A percentile compares a stretch with the other conserved stretches of the same genome.
These are phyloP conservation scores for Pseudotsuga menziesii DNA, from an alignment of 75 land plant genomes.

Conservation along the genomic window DNA sequence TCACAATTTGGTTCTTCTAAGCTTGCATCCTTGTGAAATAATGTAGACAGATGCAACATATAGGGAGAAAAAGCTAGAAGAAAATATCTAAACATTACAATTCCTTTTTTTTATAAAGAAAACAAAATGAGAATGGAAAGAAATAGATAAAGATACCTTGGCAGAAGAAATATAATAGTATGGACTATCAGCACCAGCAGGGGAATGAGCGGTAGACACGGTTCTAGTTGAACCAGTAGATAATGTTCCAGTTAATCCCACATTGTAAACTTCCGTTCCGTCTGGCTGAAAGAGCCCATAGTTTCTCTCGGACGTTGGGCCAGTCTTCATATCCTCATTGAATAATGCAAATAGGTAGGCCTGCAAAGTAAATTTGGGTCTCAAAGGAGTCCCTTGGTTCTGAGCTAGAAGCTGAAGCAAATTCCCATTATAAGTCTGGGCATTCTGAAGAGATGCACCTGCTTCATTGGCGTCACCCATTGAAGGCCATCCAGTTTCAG, in stretches of 20 bases:
- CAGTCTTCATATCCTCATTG: slow-evolving; percentile 70
- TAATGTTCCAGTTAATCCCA: slow-evolving; percentile 1
- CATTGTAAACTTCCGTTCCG: slow-evolving; percentile 26
- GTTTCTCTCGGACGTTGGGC: slow-evolving; percentile 55
- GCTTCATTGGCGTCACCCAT: slow-evolving; percentile 18
- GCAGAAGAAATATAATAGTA: background rate
- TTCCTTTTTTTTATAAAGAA: too few relatives aligned
- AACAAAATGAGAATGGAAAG: background rate
- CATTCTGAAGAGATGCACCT: slow-evolving; percentile 33
- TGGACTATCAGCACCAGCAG: background rate
- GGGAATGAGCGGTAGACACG: background rate
- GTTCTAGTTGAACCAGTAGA: background rate
- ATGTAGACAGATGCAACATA: too few relatives aligned
- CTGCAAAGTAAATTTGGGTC: slow-evolving; percentile 35
- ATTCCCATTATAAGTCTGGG: slow-evolving; percentile 38
- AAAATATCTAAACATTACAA: too few relatives aligned
- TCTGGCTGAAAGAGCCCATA: slow-evolving; percentile 58
- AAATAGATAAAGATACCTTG: background rate
- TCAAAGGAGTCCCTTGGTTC: slow-evolving; percentile 49
- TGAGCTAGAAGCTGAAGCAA: slow-evolving; percentile 29
- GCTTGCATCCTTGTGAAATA: background rate
- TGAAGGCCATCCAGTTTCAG: slow-evolving; percentile 95
- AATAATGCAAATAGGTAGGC: slow-evolving; percentile 67
- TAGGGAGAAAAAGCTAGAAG: too few relatives aligned
- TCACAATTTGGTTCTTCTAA: background rate